A percentile compares a stretch with the other conserved stretches of the same genome.
Conservation (phyloP, 805 yeast genomes). For the Hanseniaspora osmophila region DNA sequence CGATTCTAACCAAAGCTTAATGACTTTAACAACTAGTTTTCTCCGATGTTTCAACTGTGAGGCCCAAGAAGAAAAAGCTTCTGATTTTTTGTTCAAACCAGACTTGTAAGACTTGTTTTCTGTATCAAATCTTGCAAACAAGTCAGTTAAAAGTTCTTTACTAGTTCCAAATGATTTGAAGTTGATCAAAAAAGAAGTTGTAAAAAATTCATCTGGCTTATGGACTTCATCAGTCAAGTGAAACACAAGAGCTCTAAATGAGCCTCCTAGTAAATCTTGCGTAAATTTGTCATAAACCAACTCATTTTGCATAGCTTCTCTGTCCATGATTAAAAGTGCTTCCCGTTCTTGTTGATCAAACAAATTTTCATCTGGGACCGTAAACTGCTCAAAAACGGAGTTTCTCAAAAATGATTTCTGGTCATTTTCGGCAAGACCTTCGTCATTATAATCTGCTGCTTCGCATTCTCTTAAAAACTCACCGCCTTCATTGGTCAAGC, state of each 20-base stretch:
- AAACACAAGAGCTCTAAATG: slow-evolving; percentile 25
- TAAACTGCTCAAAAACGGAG: slow-evolving; percentile 9
- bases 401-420: slow-evolving; percentile 20
- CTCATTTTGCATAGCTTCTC: slow-evolving; percentile 15
- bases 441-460: slow-evolving; percentile 16
- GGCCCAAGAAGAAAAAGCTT: slow-evolving; percentile 27
- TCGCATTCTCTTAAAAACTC: slow-evolving; percentile 7
- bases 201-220: slow-evolving; percentile 53
- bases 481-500: slow-evolving; percentile 7
- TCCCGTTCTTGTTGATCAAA: background rate
- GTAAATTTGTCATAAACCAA: slow-evolving; percentile 28
- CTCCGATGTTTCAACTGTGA: slow-evolving; percentile 45
- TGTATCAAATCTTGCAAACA: slow-evolving; percentile 52
- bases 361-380: slow-evolving; percentile 3
- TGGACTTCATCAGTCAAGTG: slow-evolving; percentile 25
- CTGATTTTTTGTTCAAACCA: slow-evolving; percentile 23
- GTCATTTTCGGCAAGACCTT: too few species aligned
- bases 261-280: slow-evolving; percentile 6
- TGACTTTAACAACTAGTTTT: slow-evolving; percentile 49
- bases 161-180: slow-evolving; percentile 61
- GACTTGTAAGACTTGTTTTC: slow-evolving; percentile 22
- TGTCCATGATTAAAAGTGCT: slow-evolving; percentile 12
- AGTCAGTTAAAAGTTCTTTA: slow-evolving; percentile 49
- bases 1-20: slow-evolving; percentile 79
- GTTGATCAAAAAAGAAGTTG: slow-evolving; percentile 63